Evolutionary conservation across 2,329 filamentous ascomycete genomes (phyloP).

Genomic region (Hyphodiscus sp.): DNA sequence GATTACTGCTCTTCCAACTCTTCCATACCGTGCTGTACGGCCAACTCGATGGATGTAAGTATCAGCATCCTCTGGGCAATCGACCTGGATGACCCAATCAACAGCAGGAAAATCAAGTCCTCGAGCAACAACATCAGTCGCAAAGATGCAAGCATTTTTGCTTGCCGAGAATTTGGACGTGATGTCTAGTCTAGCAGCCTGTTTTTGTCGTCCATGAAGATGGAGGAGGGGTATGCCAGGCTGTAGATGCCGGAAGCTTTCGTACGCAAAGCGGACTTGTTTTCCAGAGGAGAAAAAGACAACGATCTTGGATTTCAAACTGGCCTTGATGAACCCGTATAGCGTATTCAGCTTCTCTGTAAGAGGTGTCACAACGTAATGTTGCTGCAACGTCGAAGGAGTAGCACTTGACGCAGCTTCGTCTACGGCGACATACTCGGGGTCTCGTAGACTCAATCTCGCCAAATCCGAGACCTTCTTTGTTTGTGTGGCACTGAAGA

Average conservation of each 20-base stretch:
- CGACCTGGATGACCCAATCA: constrained; percentile 98
- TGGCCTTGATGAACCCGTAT: constrained; percentile 86
- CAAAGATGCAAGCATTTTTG: constrained; percentile 82
- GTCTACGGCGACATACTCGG: constrained; percentile 93
- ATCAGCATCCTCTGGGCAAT: constrained; percentile 92
- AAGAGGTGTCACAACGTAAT: constrained; percentile 81
- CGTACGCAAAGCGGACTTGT: constrained; percentile 93
- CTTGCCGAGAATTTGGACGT: constrained; percentile 75
- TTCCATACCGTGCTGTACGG: constrained; percentile 87
- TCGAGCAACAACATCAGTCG: constrained; percentile 89
- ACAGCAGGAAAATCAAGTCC: constrained; percentile 95
- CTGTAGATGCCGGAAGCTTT: constrained; percentile 86
- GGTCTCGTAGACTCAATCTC: constrained; percentile 77
- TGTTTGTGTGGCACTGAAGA: constrained; percentile 96
- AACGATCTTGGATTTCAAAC: constrained; percentile 89
- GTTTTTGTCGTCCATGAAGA: constrained; percentile 90
- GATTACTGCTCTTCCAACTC: constrained; percentile 77
- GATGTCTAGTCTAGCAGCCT: constrained; percentile 80
- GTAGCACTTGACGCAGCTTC: constrained; percentile 75
- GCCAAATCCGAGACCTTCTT: constrained; percentile 90
- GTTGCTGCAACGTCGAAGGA: constrained; percentile 77
- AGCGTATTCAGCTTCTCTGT: constrained; percentile 86
- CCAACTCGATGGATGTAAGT: constrained; percentile 97
- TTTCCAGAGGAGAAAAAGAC: constrained; percentile 95
- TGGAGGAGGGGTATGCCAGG: constrained; percentile 91